A percentile compares a stretch with the other conserved stretches of the same genome.
Conservation (phyloP, 768 basidiomycete species). For the Mrakia gelida region DNA sequence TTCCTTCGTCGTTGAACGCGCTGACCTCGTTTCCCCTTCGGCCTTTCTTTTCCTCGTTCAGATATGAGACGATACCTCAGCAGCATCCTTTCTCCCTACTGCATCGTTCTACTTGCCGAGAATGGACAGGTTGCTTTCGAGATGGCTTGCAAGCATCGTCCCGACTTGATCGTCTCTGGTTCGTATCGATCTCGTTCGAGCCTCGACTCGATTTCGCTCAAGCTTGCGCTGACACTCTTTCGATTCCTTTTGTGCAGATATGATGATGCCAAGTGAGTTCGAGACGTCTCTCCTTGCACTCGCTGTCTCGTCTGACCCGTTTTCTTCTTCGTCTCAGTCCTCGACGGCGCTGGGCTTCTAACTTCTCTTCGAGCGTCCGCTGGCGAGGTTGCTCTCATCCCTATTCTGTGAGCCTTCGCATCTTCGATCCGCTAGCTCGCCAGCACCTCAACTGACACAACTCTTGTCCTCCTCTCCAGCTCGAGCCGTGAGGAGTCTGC, state of each 20-base stretch:
- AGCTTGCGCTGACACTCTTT: neutral
- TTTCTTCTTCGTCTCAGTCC: conserved; percentile 29
- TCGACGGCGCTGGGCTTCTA: conserved; percentile 45
- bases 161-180: conserved; percentile 42
- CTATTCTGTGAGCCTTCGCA: too few species aligned
- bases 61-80: conserved; percentile 28
- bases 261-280: conserved; percentile 32
- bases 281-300: too few species aligned
- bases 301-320: too few species aligned
- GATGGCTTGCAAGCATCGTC: conserved; percentile 19
- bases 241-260: conserved; percentile 35
- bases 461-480: too few species aligned
- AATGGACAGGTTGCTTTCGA: conserved; percentile 31
- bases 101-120: conserved; percentile 41
- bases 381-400: conserved; percentile 25
- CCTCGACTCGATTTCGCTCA: neutral
- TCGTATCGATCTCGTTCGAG: too few species aligned
- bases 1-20: neutral
- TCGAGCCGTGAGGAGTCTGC: too few species aligned
- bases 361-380: conserved; percentile 37
- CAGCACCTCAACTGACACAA: too few species aligned
- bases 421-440: too few species aligned
- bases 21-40: neutral
- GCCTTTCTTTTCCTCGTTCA: neutral
- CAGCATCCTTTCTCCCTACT: conserved; percentile 43